Conservation (phyloP, 2,329 filamentous ascomycete genomes). For the Aspergillus intermedius region DNA sequence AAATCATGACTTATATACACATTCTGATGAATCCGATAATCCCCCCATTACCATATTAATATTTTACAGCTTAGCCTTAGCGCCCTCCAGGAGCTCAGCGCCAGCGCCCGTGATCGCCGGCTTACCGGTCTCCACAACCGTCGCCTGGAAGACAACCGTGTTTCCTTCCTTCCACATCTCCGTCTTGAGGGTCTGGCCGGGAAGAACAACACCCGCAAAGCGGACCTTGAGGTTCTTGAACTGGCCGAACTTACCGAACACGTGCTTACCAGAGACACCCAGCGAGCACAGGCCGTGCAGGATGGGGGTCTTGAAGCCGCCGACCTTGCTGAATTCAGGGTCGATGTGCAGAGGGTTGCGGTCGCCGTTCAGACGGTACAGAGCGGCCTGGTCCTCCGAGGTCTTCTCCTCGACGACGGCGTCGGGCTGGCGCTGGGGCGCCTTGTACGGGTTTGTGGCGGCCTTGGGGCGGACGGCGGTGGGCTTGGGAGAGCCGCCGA, state of each 20-base stretch:
- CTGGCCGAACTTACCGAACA: slow-evolving; percentile 73
- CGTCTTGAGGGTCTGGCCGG: slow-evolving; percentile 81
- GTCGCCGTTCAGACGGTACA: slow-evolving; percentile 91
- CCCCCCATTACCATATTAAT: slow-evolving; percentile 2
- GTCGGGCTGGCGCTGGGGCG: slow-evolving; percentile 71
- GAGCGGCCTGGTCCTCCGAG: slow-evolving; percentile 79
- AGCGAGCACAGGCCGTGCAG: slow-evolving; percentile 96
- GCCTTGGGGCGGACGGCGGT: slow-evolving; percentile 66
- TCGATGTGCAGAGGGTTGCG: slow-evolving; percentile 96
- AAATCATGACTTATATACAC: slow-evolving; percentile 11
- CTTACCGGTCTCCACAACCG: slow-evolving; percentile 90
- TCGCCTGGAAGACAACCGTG: slow-evolving; percentile 75
- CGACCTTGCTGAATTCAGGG: slow-evolving; percentile 86
- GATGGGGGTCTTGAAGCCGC: slow-evolving; percentile 90
- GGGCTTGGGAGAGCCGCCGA: slow-evolving; percentile 71
- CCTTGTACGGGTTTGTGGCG: slow-evolving; percentile 70
- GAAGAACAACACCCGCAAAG: slow-evolving; percentile 78
- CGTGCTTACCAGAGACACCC: slow-evolving; percentile 82
- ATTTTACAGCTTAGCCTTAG: slow-evolving; percentile 46
- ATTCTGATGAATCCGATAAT: slow-evolving; percentile 6
- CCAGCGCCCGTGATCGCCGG: slow-evolving; percentile 74
- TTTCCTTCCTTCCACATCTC: slow-evolving; percentile 91
- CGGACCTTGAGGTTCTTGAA: slow-evolving; percentile 91
- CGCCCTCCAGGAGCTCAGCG: slow-evolving; percentile 59
- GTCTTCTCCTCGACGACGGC: slow-evolving; percentile 79